Evolutionary conservation across 2,329 filamentous ascomycete genomes (phyloP).

Genomic region (Ramularia collo-cygni): DNA sequence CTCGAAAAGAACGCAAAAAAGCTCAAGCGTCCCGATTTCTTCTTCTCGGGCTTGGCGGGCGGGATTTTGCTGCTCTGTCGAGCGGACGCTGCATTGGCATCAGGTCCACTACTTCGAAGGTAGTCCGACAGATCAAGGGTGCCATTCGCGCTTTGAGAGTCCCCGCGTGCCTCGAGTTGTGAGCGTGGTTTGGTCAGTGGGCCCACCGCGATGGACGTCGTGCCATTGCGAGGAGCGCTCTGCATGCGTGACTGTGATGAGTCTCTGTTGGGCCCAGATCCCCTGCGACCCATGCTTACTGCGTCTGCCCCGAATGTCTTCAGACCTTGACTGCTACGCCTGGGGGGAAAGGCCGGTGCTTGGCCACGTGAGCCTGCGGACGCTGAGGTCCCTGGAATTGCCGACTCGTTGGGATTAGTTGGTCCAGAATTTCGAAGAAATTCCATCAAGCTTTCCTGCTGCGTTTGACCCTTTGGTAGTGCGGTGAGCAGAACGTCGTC

Average conservation of each 20-base stretch:
- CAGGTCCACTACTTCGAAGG: slow-evolving; percentile 11
- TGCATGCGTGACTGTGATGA: slow-evolving; percentile 5
- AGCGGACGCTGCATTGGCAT: too few relatives aligned
- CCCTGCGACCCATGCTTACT: slow-evolving; percentile 10
- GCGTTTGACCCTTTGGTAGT: slow-evolving; percentile 36
- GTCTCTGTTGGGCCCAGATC: slow-evolving; percentile 10
- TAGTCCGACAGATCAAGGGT: slow-evolving; percentile 17
- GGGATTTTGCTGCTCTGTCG: neutral
- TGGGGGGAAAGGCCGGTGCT: too few relatives aligned
- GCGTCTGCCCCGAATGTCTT: slow-evolving; percentile 14
- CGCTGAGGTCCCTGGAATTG: too few relatives aligned
- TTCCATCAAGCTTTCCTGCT: slow-evolving; percentile 63
- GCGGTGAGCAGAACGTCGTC: slow-evolving; percentile 44
- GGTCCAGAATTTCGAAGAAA: slow-evolving; percentile 66
- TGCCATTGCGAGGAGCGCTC: slow-evolving; percentile 4
- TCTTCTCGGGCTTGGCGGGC: neutral
- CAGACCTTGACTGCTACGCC: slow-evolving; percentile 2
- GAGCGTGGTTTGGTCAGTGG: slow-evolving; percentile 10
- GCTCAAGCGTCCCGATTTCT: too few relatives aligned
- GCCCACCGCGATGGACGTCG: slow-evolving; percentile 11
- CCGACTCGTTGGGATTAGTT: neutral
- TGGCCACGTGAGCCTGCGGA: too few relatives aligned
- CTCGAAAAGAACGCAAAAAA: too few relatives aligned
- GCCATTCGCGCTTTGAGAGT: slow-evolving; percentile 3
- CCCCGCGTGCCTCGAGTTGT: slow-evolving; percentile 10